Evolutionary conservation across 345 rosid genomes (phyloP), one percentile per base, ranked within the genome.

Genomic region (Physaria fendleri): DNA sequence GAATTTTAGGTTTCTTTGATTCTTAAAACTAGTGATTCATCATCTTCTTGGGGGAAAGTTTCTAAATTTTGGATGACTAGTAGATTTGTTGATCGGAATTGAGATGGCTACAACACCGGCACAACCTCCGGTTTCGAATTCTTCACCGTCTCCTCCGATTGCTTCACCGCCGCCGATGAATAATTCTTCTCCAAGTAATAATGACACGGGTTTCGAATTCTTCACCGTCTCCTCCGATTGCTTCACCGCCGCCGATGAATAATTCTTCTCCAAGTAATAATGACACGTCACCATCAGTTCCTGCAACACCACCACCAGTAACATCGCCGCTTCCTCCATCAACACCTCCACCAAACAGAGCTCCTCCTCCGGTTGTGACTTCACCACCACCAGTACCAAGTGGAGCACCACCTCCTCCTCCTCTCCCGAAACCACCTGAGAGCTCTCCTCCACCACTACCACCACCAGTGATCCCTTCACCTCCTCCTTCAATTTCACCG

Each of bases 31-130:
- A 23, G 62, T 50, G 34, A 9, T 23, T 43, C 38, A 14, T 30
- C 22, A 52, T 33, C 44, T 64, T 44, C 61, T 65, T 45, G 46
- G 1, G 12, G 14, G 17, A 21, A 12, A 20, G 16, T 20, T 64
- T 38, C 15, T 2, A 3, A 13, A 1, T 8, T 64, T 49, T 53
- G 37, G 24, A 65, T 65, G 69, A 44, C 29, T 23, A 64, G 2
- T 54, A 3, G 16, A 40, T 39, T 15, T n/a, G 10, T 9, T 66
- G 20, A 30, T 55, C 28, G 42, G 32, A 55, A 35, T 62, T 35
- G 21, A 56, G 73, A 92, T 92, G 98, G 82, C 98, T 30, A 57
- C 98, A 39, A 39, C 85, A 13, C 56, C 77, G 32, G 74, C 81
- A 28, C 84, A 82, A 11, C 49, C 95, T 40, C 87, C 95, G 28